phyloP scores from a whole-genome alignment of 495 filamentous ascomycete genomes.

The Aspergillus hancockii region DNA sequence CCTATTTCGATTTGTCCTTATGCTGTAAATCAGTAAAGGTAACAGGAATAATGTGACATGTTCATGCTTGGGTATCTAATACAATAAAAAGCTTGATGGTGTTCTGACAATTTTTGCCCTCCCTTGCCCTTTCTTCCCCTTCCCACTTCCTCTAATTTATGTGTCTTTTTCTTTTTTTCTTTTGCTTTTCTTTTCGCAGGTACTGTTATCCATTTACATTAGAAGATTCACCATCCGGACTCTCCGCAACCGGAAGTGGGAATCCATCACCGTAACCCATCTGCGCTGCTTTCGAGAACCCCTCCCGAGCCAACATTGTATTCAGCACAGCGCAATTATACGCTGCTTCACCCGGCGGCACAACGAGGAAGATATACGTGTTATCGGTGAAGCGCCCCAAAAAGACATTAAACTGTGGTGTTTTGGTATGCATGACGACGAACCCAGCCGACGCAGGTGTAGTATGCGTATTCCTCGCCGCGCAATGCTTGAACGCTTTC shows the following conservation, averaged over 20 bases:
- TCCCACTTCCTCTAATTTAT: neutral
- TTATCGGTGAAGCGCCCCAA: conserved; percentile 92
- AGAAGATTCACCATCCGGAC: conserved; percentile 27
- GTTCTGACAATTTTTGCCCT: neutral
- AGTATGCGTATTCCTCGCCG: conserved; percentile 57
- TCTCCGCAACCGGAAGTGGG: conserved; percentile 41
- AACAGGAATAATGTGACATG: conserved; percentile 2
- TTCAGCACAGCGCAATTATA: conserved; percentile 90
- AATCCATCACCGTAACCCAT: conserved; percentile 45
- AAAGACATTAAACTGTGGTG: conserved; percentile 82
- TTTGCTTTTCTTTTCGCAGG: neutral
- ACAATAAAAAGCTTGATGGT: conserved; percentile 1
- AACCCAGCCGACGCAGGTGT: conserved; percentile 58
- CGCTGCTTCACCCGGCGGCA: conserved; percentile 82
- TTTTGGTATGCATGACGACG: conserved; percentile 66
- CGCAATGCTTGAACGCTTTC: conserved; percentile 91
- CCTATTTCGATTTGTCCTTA: neutral
- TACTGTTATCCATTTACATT: neutral
- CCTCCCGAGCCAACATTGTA: conserved; percentile 77
- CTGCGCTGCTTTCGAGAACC: conserved; percentile 59
- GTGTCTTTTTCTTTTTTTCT: neutral
- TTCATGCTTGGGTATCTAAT: conserved; percentile 6
- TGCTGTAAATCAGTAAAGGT: neutral
- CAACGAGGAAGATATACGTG: conserved; percentile 88
- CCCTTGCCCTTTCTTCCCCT: neutral